Conservation (phyloP, 2,329 filamentous ascomycete species). For the Coleophoma cylindrospora region DNA sequence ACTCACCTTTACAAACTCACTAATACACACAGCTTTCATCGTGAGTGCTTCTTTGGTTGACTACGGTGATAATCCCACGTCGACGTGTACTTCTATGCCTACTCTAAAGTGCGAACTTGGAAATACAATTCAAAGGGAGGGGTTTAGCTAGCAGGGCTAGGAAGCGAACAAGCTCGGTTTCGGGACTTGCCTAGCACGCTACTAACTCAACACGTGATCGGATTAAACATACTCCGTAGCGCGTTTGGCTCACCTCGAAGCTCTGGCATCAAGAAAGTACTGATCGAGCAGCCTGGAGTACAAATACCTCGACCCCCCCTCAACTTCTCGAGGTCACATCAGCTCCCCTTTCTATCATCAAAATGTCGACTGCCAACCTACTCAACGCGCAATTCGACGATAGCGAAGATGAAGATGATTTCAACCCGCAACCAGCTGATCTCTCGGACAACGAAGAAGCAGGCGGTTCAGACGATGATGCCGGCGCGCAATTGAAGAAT, state of each 20-base stretch:
- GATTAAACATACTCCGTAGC: neutral
- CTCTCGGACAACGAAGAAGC: conserved; percentile 66
- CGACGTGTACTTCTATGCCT: too few relatives aligned
- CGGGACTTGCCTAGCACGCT: neutral
- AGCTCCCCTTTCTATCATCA: conserved; percentile 2
- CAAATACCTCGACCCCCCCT: conserved; percentile 6
- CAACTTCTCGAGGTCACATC: neutral
- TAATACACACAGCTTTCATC: conserved; percentile 37
- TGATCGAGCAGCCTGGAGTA: neutral
- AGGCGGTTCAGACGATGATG: conserved; percentile 14
- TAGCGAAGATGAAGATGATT: conserved; percentile 76
- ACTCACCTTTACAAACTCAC: conserved; percentile 26
- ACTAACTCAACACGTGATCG: neutral
- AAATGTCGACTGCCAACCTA: conserved; percentile 22
- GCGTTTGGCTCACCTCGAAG: neutral
- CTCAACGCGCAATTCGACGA: conserved; percentile 35
- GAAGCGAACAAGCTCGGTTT: conserved; percentile 1
- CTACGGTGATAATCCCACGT: too few relatives aligned
- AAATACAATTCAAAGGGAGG: neutral
- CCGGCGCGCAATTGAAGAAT: conserved; percentile 19
- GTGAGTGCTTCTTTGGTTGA: neutral
- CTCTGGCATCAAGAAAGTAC: neutral
- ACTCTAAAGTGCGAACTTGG: neutral
- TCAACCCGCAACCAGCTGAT: conserved; percentile 76
- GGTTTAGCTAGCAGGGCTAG: neutral